These are phyloP conservation scores for Cyberlindnera nakhonratchasimensis DNA, from an alignment of 805 yeast genomes.

Conservation along the genomic window DNA sequence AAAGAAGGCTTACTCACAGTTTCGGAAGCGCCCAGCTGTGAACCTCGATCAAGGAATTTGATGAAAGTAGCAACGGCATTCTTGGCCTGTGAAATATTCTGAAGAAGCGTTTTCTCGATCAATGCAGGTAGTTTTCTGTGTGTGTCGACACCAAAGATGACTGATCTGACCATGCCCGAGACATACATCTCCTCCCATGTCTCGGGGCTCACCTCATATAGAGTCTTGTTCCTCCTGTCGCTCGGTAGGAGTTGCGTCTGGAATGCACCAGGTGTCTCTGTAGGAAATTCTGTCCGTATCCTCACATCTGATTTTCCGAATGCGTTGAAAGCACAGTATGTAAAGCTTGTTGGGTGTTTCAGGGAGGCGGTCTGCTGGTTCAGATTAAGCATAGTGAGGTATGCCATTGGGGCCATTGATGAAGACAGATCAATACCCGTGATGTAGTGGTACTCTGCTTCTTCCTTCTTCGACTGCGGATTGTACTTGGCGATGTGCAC, in stretches of 20 bases:
- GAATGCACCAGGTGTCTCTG: slow-evolving; percentile 33
- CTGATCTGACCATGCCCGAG: slow-evolving; percentile 51
- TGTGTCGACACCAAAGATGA: slow-evolving; percentile 50
- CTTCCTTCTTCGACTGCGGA: slow-evolving; percentile 35
- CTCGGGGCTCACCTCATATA: slow-evolving; percentile 31
- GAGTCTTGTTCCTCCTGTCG: slow-evolving; percentile 34
- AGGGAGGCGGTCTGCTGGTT: slow-evolving; percentile 19
- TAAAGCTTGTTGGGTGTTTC: slow-evolving; percentile 33
- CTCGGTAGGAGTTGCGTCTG: slow-evolving; percentile 32
- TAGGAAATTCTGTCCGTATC: slow-evolving; percentile 56
- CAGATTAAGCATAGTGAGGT: slow-evolving; percentile 37
- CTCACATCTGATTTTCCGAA: slow-evolving; percentile 70
- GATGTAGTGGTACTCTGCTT: slow-evolving; percentile 47
- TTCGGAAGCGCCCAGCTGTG: slow-evolving; percentile 59
- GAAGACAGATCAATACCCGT: slow-evolving; percentile 47
- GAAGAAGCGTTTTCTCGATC: slow-evolving; percentile 43
- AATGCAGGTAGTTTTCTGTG: slow-evolving; percentile 57
- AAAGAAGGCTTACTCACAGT: slow-evolving; percentile 65
- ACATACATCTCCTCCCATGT: slow-evolving; percentile 64
- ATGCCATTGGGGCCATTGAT: slow-evolving; percentile 44
- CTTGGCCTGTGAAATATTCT: slow-evolving; percentile 13
- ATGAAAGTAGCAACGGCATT: slow-evolving; percentile 16
- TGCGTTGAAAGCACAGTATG: slow-evolving; percentile 69
- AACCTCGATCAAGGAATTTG: slow-evolving; percentile 40
- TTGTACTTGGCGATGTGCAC: slow-evolving; percentile 44